Conservation (phyloP, 495 filamentous ascomycete genomes). For the Xylaria flabelliformis region DNA sequence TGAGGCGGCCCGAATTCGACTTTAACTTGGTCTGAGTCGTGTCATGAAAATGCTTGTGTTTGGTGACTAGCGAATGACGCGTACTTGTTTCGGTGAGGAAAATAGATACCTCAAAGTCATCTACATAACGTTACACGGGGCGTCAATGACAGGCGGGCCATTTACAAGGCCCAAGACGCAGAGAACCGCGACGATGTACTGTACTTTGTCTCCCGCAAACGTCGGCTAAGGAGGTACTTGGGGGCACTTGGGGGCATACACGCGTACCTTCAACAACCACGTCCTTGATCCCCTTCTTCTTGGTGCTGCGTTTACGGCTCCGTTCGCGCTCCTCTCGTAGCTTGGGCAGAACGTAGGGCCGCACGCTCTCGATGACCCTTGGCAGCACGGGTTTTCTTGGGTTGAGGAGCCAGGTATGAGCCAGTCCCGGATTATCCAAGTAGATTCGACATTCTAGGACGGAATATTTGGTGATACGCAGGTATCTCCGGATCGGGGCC, state of each 20-base stretch:
- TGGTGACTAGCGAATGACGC: constrained; percentile 86
- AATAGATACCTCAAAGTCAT: constrained; percentile 93
- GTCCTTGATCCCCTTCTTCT: constrained; percentile 83
- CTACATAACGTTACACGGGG: constrained; percentile 53
- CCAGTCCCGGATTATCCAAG: constrained; percentile 84
- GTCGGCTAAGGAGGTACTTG: constrained; percentile 1
- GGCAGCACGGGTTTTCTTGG: constrained; percentile 74
- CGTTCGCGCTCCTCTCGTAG: constrained; percentile 84
- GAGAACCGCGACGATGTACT: constrained; percentile 25
- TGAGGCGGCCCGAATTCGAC: constrained; percentile 65
- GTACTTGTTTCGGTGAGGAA: constrained; percentile 89
- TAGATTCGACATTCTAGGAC: constrained; percentile 96
- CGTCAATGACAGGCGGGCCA: constrained; percentile 23
- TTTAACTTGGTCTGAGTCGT: constrained; percentile 58
- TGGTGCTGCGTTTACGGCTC: constrained; percentile 63
- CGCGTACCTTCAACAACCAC: constrained; percentile 77
- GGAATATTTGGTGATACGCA: constrained; percentile 84
- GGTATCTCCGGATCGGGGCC: constrained; percentile 83
- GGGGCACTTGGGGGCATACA: constrained; percentile 20
- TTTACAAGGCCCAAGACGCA: constrained; percentile 15
- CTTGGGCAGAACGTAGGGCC: constrained; percentile 86
- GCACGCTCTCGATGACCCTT: constrained; percentile 80
- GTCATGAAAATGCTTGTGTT: constrained; percentile 73
- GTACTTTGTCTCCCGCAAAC: constrained; percentile 25
- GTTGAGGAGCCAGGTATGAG: constrained; percentile 80